These are phyloP conservation scores for Phytophthora palmivora DNA, from an alignment of 352 stramenopile species.

Conservation along the genomic window DNA sequence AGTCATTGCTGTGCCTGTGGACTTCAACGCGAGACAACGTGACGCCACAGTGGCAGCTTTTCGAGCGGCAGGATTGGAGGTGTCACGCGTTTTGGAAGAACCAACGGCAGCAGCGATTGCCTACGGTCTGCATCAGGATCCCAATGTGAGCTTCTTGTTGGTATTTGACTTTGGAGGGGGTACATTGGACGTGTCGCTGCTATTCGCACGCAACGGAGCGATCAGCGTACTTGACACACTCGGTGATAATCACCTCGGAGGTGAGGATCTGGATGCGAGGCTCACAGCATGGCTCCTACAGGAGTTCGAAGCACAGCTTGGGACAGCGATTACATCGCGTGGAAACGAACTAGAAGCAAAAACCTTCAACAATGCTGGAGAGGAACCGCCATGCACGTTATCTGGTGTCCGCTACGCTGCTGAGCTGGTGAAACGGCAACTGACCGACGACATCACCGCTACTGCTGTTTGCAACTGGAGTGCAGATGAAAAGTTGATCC, in stretches of 20 bases:
- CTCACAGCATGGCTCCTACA: conserved; percentile 90
- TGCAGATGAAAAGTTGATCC: conserved; percentile 1
- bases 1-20: conserved; percentile 69
- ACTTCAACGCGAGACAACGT: conserved; percentile 57
- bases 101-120: conserved; percentile 96
- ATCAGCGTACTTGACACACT: conserved; percentile 96
- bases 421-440: conserved; percentile 61
- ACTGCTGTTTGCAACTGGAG: conserved; percentile 47
- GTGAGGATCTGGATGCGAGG: conserved; percentile 93
- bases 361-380: conserved; percentile 24
- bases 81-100: conserved; percentile 79
- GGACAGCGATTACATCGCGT: conserved; percentile 36
- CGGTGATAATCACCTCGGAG: conserved; percentile 84
- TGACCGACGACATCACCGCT: conserved; percentile 38
- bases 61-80: conserved; percentile 48
- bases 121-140: conserved; percentile 95
- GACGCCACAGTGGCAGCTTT: conserved; percentile 57
- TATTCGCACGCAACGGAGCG: conserved; percentile 94
- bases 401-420: conserved; percentile 61
- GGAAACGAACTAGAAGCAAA: conserved; percentile 28
- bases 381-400: conserved; percentile 58
- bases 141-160: conserved; percentile 93
- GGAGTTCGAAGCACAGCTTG: conserved; percentile 72
- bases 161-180: conserved; percentile 97
- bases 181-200: conserved; percentile 93